Percentiles rank a stretch among this genome's conserved stretches.
These are phyloP conservation scores for Peltaster fructicola DNA, from an alignment of 2,329 filamentous ascomycete genomes.

Conservation along the genomic window DNA sequence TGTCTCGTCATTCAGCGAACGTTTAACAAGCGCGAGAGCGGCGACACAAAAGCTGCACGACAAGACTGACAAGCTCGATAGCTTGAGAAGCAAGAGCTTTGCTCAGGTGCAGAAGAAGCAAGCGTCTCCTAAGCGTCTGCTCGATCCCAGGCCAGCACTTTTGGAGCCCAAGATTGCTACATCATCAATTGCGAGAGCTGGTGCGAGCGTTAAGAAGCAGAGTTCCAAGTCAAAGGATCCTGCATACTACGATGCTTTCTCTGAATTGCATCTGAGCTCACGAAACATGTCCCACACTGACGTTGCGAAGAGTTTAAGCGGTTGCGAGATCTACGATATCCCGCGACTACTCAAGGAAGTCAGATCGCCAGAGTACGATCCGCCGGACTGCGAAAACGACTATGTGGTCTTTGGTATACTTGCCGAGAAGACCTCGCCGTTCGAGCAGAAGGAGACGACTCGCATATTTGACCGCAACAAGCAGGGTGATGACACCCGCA, in stretches of 20 bases:
- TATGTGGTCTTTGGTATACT: conserved; percentile 80
- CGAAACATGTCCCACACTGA: conserved; percentile 68
- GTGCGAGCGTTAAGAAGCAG: too few relatives aligned
- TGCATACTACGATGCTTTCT: conserved; percentile 68
- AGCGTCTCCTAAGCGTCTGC: too few relatives aligned
- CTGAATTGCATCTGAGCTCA: conserved; percentile 64
- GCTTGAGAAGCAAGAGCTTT: conserved; percentile 22
- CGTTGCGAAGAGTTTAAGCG: conserved; percentile 58
- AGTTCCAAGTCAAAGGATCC: conserved; percentile 8
- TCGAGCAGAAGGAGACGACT: conserved; percentile 35
- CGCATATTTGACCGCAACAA: conserved; percentile 30
- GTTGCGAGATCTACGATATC: conserved; percentile 60
- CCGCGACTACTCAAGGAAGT: conserved; percentile 67
- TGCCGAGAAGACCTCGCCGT: conserved; percentile 72
- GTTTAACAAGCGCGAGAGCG: conserved; percentile 50
- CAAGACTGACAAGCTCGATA: conserved; percentile 26
- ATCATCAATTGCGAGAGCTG: too few relatives aligned
- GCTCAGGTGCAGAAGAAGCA: too few relatives aligned
- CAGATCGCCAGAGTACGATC: conserved; percentile 64
- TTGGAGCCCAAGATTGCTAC: too few relatives aligned
- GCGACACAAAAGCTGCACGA: conserved; percentile 26
- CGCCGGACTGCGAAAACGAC: conserved; percentile 70
- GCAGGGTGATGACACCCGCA: conserved; percentile 30
- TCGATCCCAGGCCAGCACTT: too few relatives aligned
- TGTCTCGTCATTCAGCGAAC: conserved; percentile 51